These are phyloP conservation scores for Euphorbia pulcherrima DNA, from an alignment of 345 rosid genomes.

Conservation along the genomic window DNA sequence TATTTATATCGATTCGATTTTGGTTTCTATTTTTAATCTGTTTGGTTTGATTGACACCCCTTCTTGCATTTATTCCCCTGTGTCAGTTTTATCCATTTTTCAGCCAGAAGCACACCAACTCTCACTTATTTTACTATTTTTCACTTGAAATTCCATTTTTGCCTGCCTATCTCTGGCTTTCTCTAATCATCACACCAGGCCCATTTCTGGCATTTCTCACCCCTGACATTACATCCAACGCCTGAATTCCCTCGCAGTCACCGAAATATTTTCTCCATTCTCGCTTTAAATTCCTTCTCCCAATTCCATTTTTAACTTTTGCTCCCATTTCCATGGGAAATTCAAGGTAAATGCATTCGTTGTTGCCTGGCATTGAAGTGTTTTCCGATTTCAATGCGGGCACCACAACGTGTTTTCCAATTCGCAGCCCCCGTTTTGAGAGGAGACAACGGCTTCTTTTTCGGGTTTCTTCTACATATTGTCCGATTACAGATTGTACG, in stretches of 20 bases:
- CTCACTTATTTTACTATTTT: not conserved
- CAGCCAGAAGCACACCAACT: not conserved
- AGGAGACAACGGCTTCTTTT: slow-evolving; percentile 16
- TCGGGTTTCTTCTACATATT: slow-evolving; percentile 18
- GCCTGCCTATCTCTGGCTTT: not conserved
- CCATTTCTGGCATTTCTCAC: not conserved
- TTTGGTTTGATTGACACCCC: too few relatives aligned
- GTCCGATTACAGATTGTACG: slow-evolving; percentile 39
- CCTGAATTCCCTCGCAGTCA: slow-evolving; percentile 14
- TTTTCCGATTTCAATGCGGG: slow-evolving; percentile 31
- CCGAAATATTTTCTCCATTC: not conserved
- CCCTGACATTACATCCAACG: not conserved
- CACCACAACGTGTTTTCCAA: slow-evolving; percentile 16
- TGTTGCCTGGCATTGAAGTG: slow-evolving; percentile 27
- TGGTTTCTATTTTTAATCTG: too few relatives aligned
- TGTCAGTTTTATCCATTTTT: not conserved
- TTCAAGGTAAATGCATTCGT: slow-evolving; percentile 37
- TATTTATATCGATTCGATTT: too few relatives aligned
- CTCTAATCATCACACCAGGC: not conserved
- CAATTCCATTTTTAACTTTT: not conserved
- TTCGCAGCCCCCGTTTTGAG: slow-evolving; percentile 11
- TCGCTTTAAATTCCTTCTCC: not conserved
- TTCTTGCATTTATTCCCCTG: too few relatives aligned
- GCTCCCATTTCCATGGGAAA: not conserved
- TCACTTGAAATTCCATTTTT: not conserved